These are phyloP conservation scores for Helotiales sp. DNA, from an alignment of 2,329 filamentous ascomycete species.

Conservation along the genomic window DNA sequence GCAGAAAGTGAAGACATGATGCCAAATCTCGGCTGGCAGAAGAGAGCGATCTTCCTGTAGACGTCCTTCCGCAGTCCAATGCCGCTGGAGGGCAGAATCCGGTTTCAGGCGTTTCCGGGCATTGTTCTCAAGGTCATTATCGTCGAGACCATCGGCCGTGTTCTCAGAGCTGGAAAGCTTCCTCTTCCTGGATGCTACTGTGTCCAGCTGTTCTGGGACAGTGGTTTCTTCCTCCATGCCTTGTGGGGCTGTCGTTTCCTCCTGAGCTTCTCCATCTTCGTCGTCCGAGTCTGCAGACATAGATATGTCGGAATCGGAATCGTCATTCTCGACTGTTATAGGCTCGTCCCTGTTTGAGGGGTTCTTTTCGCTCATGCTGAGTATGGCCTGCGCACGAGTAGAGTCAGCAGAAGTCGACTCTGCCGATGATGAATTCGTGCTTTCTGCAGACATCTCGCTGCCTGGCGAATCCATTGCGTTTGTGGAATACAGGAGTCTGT, in stretches of 20 bases:
- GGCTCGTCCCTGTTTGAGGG: conserved; percentile 12
- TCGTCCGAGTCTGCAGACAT: conserved; percentile 38
- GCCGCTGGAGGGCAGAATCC: conserved; percentile 18
- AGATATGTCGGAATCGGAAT: conserved; percentile 38
- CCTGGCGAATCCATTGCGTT: conserved; percentile 28
- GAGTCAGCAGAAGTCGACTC: conserved; percentile 26
- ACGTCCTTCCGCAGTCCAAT: conserved; percentile 22
- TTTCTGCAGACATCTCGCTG: conserved; percentile 28
- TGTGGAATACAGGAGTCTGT: conserved; percentile 4
- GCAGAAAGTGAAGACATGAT: conserved; percentile 67
- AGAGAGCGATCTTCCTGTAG: conserved; percentile 29
- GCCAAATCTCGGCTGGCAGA: conserved; percentile 66
- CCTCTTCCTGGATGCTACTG: conserved; percentile 29
- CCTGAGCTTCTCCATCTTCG: conserved; percentile 15
- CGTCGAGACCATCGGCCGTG: conserved; percentile 17
- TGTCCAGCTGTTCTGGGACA: neutral
- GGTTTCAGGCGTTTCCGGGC: conserved; percentile 31
- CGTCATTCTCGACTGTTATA: conserved; percentile 23
- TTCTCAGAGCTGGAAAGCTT: conserved; percentile 23
- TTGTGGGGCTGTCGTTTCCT: neutral
- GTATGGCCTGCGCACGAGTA: conserved; percentile 18
- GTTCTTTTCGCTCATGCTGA: conserved; percentile 8
- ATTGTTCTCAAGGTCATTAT: conserved; percentile 19
- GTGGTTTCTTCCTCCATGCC: conserved; percentile 2
- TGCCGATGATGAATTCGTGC: conserved; percentile 31